Conservation (phyloP, 345 rosid genomes). For the Trapa incisa region DNA sequence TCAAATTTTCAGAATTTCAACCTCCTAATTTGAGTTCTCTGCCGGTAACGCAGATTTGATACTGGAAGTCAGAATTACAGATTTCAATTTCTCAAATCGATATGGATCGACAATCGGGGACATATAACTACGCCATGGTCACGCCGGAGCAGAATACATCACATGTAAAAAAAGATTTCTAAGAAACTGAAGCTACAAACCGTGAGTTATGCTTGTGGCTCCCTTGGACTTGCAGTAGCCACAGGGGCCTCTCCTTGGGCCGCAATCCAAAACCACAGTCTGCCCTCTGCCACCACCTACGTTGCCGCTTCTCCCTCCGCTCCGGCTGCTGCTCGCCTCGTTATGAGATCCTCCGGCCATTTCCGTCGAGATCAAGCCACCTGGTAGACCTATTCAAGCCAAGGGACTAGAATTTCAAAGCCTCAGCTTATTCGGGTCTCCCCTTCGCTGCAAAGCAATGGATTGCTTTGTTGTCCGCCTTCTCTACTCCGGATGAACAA, state of each 20-base stretch:
- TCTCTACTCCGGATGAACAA: no score
- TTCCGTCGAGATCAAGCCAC: slow-evolving; percentile 11
- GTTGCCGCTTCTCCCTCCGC: slow-evolving; percentile 12
- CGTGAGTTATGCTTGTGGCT: slow-evolving; percentile 52
- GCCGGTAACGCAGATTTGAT: not conserved
- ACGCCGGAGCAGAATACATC: not conserved
- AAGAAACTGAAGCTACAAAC: slow-evolving; percentile 21
- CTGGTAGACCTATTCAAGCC: not conserved
- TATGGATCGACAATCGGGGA: not conserved
- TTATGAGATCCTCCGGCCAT: slow-evolving; percentile 30
- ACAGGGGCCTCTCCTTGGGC: slow-evolving; percentile 38
- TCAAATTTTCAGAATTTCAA: not conserved
- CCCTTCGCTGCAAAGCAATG: not conserved
- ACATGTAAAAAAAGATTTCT: not conserved
- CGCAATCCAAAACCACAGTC: slow-evolving; percentile 48
- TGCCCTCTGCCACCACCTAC: slow-evolving; percentile 26
- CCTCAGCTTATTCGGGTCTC: not conserved
- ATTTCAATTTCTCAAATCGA: no score
- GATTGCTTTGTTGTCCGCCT: not conserved
- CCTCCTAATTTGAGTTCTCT: no score
- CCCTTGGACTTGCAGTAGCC: slow-evolving; percentile 60
- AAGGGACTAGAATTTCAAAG: not conserved
- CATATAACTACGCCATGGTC: not conserved
- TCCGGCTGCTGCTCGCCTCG: slow-evolving; percentile 64
- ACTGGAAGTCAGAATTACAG: not conserved